Conservation (phyloP, 305 asterid species). For the Fraxinus albicans region DNA sequence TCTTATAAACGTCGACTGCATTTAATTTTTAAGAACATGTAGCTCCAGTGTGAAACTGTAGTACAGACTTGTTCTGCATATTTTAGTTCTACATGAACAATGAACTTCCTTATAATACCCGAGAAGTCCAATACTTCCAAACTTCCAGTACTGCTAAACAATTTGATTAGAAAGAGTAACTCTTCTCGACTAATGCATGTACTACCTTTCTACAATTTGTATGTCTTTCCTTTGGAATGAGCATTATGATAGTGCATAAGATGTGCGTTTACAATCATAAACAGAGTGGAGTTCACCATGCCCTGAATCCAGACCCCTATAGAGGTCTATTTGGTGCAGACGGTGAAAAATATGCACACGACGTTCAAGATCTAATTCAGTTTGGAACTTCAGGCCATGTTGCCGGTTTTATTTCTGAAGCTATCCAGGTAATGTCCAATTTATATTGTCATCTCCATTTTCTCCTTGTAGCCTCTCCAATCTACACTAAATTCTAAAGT, state of each 20-base stretch:
- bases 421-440: slow-evolving; percentile 50
- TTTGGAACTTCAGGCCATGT: slow-evolving; percentile 65
- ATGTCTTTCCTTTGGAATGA: background rate
- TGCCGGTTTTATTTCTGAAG: slow-evolving; percentile 68
- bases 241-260: background rate
- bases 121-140: too few species aligned
- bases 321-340: slow-evolving; percentile 70
- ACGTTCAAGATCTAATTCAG: slow-evolving; percentile 59
- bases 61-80: too few species aligned
- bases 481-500: background rate
- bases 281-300: slow-evolving; percentile 77
- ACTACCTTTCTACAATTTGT: background rate
- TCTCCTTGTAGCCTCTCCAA: background rate
- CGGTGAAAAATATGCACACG: slow-evolving; percentile 54
- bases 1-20: background rate
- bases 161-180: too few species aligned
- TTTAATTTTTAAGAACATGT: background rate
- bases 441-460: background rate
- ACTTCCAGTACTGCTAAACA: too few species aligned
- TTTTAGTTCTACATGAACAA: too few species aligned
- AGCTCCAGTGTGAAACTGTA: background rate
- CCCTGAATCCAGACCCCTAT: slow-evolving; percentile 67
- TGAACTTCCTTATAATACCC: too few species aligned
- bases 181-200: background rate
- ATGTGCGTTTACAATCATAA: background rate